Evolutionary conservation across 805 yeast species (phyloP).

Genomic region (Scheffersomyces amazonensis): DNA sequence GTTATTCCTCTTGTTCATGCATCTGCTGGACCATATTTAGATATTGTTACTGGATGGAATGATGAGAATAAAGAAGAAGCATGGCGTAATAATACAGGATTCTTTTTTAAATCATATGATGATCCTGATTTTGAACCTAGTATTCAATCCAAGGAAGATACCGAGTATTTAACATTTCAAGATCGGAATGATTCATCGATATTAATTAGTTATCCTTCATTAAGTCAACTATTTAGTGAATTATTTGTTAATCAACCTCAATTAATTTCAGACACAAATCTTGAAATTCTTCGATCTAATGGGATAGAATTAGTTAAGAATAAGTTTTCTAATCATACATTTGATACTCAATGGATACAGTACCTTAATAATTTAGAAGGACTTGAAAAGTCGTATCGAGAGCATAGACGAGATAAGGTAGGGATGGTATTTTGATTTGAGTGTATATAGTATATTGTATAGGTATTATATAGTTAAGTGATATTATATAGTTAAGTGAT

Average conservation of each 20-base stretch:
- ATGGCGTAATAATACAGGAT: constrained; percentile 60
- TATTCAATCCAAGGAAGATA: constrained; percentile 5
- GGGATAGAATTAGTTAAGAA: constrained; percentile 45
- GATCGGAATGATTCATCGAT: not conserved
- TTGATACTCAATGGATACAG: constrained; percentile 52
- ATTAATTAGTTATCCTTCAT: constrained; percentile 33
- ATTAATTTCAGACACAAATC: constrained; percentile 25
- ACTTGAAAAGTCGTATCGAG: constrained; percentile 25
- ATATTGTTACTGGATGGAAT: constrained; percentile 56
- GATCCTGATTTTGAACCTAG: constrained; percentile 64
- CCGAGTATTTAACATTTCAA: constrained; percentile 3
- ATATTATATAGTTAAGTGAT: too few species aligned
- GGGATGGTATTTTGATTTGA: constrained; percentile 25
- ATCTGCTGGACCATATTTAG: constrained; percentile 91
- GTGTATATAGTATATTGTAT: too few species aligned
- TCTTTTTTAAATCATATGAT: constrained; percentile 64
- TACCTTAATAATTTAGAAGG: constrained; percentile 14
- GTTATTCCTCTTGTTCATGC: constrained; percentile 88
- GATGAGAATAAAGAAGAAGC: constrained; percentile 6
- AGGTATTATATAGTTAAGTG: too few species aligned
- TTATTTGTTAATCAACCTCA: constrained; percentile 36
- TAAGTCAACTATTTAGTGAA: constrained; percentile 47
- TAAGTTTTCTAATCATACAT: constrained; percentile 61
- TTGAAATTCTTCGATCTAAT: constrained; percentile 40
- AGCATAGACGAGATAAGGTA: constrained; percentile 22